Evolutionary conservation across 192 early-diverging fungal species (phyloP).

Genomic region (Mortierella hygrophila): DNA sequence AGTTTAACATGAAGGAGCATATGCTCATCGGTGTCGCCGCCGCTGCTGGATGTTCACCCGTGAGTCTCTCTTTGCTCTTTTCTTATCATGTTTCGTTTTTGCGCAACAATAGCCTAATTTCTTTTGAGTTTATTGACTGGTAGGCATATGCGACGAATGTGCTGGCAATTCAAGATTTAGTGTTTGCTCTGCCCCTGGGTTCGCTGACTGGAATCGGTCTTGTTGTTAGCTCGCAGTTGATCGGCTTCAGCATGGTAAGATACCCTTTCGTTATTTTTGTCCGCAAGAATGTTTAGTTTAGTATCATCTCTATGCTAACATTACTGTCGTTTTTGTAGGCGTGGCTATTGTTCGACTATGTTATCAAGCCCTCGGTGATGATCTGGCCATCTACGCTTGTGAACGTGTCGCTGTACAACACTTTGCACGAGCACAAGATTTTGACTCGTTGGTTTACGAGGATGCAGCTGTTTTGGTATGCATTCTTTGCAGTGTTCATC

Average conservation of each 20-base stretch:
- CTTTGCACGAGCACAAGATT: conserved; percentile 56
- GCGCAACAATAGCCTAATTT: neutral
- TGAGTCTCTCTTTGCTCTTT: neutral
- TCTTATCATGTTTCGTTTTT: neutral
- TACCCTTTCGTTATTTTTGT: neutral
- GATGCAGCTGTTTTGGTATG: conserved; percentile 62
- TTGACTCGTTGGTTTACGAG: conserved; percentile 47
- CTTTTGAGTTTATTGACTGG: neutral
- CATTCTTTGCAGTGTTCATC: conserved; percentile 61
- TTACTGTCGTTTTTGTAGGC: conserved; percentile 6
- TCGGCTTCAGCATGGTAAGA: conserved; percentile 53
- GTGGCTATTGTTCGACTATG: conserved; percentile 65
- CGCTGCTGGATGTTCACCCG: conserved; percentile 64
- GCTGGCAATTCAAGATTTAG: conserved; percentile 36
- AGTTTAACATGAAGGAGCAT: conserved; percentile 80
- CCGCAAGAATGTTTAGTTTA: neutral
- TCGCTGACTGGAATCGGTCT: conserved; percentile 30
- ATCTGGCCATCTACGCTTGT: conserved; percentile 88
- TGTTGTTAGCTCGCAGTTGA: conserved; percentile 43
- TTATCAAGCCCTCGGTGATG: conserved; percentile 88
- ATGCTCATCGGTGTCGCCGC: conserved; percentile 71
- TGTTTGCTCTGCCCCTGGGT: conserved; percentile 29
- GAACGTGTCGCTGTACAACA: conserved; percentile 63
- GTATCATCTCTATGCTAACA: neutral
- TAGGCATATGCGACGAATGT: conserved; percentile 52